phyloP scores from a whole-genome alignment of 495 filamentous ascomycete genomes.

The Pseudevernia furfuracea region DNA sequence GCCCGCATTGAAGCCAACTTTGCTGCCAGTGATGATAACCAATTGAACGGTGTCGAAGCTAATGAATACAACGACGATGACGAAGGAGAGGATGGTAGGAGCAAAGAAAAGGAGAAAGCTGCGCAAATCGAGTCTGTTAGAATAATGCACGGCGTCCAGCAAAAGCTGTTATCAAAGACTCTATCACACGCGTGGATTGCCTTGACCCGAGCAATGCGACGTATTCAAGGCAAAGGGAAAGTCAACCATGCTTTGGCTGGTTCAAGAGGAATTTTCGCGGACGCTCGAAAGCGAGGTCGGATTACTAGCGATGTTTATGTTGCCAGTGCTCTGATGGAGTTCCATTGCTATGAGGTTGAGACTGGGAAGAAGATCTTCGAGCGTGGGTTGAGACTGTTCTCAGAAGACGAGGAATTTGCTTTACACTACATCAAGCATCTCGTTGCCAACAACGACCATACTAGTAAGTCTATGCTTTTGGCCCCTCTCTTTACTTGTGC shows the following conservation, averaged over 20 bases:
- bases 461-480: constrained; percentile 56
- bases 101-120: constrained; percentile 48
- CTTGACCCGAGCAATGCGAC: constrained; percentile 85
- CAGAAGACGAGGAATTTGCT: constrained; percentile 82
- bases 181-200: constrained; percentile 92
- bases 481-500: constrained; percentile 9
- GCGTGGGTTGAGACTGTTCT: constrained; percentile 82
- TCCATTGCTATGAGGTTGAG: constrained; percentile 88
- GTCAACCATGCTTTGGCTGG: constrained; percentile 59
- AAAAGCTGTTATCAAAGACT: constrained; percentile 62
- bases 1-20: constrained; percentile 59
- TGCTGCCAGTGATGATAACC: constrained; percentile 32
- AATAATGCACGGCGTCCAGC: constrained; percentile 61
- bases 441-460: constrained; percentile 81
- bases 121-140: constrained; percentile 63
- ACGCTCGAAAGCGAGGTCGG: constrained; percentile 75
- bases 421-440: constrained; percentile 93
- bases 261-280: constrained; percentile 74
- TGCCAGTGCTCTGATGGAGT: constrained; percentile 83
- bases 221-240: constrained; percentile 86
- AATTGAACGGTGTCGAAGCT: constrained; percentile 39
- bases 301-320: constrained; percentile 92
- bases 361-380: constrained; percentile 93
- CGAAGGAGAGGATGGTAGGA: constrained; percentile 48
- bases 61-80: constrained; percentile 61